phyloP scores from a whole-genome alignment of 306 rosid genomes.

The Quercus alba region DNA sequence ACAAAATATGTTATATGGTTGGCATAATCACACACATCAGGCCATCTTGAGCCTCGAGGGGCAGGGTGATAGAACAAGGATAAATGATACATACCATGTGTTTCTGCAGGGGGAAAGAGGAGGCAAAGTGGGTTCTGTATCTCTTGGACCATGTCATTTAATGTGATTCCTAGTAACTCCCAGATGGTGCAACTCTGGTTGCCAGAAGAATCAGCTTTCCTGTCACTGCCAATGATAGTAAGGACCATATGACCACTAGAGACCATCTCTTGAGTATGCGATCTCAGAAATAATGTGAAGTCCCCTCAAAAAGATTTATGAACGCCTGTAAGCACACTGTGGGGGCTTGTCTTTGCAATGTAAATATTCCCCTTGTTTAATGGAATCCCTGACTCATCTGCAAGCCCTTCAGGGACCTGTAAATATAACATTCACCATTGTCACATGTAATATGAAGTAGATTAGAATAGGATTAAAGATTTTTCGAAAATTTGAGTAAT shows the following conservation, averaged over 20 bases:
- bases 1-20: too few species aligned
- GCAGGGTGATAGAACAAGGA: too few species aligned
- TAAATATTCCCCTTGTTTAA: conserved; percentile 25
- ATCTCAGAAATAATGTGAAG: background rate
- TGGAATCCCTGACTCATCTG: background rate
- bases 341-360: background rate
- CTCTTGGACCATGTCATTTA: background rate
- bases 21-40: too few species aligned
- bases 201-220: background rate
- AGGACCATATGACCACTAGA: background rate
- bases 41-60: too few species aligned
- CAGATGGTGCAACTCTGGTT: background rate
- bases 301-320: background rate
- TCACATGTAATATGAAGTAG: too few species aligned
- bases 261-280: background rate
- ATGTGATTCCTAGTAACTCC: background rate
- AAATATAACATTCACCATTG: background rate
- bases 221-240: background rate
- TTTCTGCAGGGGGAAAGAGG: background rate
- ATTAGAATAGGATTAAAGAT: background rate
- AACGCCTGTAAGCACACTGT: background rate
- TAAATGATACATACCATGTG: too few species aligned
- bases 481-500: too few species aligned
- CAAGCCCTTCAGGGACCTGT: conserved; percentile 31
- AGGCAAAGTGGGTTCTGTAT: background rate